These are phyloP conservation scores for Cubamyces lactineus DNA, from an alignment of 768 basidiomycete species.

Conservation along the genomic window DNA sequence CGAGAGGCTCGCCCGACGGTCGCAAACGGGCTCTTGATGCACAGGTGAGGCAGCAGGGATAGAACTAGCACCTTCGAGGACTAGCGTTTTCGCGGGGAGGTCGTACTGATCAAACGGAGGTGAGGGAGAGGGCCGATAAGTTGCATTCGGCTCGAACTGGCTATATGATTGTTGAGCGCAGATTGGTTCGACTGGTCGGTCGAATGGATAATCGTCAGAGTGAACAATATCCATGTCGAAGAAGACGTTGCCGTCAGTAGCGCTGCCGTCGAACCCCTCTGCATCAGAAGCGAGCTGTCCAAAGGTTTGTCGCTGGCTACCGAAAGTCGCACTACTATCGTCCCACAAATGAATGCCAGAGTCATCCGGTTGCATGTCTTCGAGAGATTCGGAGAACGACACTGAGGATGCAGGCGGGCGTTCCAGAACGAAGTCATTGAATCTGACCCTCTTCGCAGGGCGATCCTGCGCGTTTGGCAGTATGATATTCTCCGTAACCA, in stretches of 20 bases:
- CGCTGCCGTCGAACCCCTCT: slow-evolving; percentile 29
- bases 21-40: background rate
- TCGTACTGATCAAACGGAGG: background rate
- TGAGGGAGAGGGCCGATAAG: background rate
- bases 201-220: slow-evolving; percentile 6
- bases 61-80: background rate
- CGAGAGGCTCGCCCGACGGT: background rate
- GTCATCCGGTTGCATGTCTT: slow-evolving; percentile 12
- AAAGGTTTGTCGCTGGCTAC: slow-evolving; percentile 6
- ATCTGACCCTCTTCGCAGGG: slow-evolving; percentile 14
- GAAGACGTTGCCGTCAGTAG: slow-evolving; percentile 25
- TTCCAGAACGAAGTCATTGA: background rate
- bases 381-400: background rate
- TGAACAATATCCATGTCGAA: slow-evolving; percentile 30
- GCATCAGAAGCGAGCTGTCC: slow-evolving; percentile 23
- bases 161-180: background rate
- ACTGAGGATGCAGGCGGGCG: background rate
- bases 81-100: background rate
- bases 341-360: slow-evolving; percentile 25
- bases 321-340: background rate
- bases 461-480: too few relatives aligned
- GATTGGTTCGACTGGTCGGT: background rate
- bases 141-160: background rate
- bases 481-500: too few relatives aligned
- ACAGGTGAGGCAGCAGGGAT: background rate